Base-by-base conservation (phyloP, 768 basidiomycete species). In the Amyloporia xantha region DNA sequence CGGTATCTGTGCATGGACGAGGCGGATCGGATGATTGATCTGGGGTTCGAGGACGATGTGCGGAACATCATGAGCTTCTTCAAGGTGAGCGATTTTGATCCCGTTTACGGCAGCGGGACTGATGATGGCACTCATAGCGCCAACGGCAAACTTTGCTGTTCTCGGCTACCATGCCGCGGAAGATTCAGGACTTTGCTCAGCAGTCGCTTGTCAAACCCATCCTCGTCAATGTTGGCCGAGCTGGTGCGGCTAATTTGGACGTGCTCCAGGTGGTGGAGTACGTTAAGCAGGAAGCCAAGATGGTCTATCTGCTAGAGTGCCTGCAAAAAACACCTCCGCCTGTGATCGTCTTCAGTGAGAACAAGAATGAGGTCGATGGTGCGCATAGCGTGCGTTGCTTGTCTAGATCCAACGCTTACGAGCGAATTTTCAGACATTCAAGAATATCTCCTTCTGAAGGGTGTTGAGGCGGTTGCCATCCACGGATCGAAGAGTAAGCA, bases 281-380 rank as follows among this genome's bases (percentile, higher is more conserved):
- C 59, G 96, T 99, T 59, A 99, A 99, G 69, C 93, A 96, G 63
- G 96, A 98, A 68, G 96, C 96, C 0, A 99, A 99, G 69, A 98
- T 98, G 96, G 94, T 99, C 1, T 99, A 98, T 66, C 77, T 98
- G 13, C 73, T 99, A 41, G 96, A 99, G 66, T 97, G 94, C 65
- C 67, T 99, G 53, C 96, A 98, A 64, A 99, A 98, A 71, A 99
- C 96, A 0, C 86, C 96, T 0, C 96, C 96, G 5, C 96, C 96
- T 1, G 93, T 95, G 42, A 96, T 98, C 67, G 79, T 98, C 49
- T 99, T 99, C 66, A 92, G 88, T 55, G 96, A 99, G 64, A 98
- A 95, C 71, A 99, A 99, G 75, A 98, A 99, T 62, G 96, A 99
- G 65, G 96, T 99, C n/a, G 96, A 99, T 62, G 94, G 93, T 93